Percentiles rank a stretch among this genome's conserved stretches.
phyloP scores from a whole-genome alignment of 129 eudicot species.

The Escallonia rubra region DNA sequence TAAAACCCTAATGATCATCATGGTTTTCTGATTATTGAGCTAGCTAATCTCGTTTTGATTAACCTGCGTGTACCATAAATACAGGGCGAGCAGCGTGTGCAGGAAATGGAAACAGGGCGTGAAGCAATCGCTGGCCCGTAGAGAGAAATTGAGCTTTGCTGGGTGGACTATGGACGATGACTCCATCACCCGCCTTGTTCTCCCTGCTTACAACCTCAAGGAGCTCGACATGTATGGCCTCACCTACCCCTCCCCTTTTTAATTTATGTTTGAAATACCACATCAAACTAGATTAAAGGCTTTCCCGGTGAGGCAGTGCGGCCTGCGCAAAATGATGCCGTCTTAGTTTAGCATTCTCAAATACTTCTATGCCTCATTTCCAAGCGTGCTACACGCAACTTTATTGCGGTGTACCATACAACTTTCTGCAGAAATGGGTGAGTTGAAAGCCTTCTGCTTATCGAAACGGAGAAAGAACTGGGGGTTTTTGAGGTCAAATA shows the following conservation, averaged over 20 bases:
- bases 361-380: too few species aligned
- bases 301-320: too few species aligned
- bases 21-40: neutral
- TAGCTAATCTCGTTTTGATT: neutral
- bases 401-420: too few species aligned
- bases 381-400: too few species aligned
- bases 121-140: conserved; percentile 73
- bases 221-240: conserved; percentile 77
- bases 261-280: too few species aligned
- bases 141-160: conserved; percentile 68
- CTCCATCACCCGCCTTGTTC: conserved; percentile 74
- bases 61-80: neutral
- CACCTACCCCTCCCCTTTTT: neutral
- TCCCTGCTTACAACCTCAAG: conserved; percentile 65
- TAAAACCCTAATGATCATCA: neutral
- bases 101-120: conserved; percentile 88
- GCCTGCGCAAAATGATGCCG: too few species aligned
- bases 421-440: too few species aligned
- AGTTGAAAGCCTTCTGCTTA: too few species aligned
- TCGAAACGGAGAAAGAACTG: too few species aligned
- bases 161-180: conserved; percentile 93
- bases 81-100: conserved; percentile 78
- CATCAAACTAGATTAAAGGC: too few species aligned
- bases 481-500: too few species aligned
- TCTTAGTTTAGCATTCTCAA: too few species aligned